These are phyloP conservation scores for Vigna radiata DNA, from an alignment of 306 rosid species.

Conservation along the genomic window DNA sequence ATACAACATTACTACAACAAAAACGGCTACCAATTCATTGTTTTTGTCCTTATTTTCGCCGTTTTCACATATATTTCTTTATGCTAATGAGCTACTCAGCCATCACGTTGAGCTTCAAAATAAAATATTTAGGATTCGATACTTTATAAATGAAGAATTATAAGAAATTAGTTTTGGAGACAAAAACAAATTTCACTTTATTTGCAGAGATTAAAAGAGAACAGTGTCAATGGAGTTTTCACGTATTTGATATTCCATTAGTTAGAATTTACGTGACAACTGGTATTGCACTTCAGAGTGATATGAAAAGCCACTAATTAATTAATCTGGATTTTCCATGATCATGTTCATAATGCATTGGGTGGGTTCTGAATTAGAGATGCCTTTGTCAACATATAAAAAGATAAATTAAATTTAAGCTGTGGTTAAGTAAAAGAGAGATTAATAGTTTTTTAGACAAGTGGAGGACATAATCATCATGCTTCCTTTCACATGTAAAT, in stretches of 20 bases:
- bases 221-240: conserved; percentile 1
- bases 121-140: neutral
- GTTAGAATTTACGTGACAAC: neutral
- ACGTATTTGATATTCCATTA: neutral
- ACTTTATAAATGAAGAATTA: neutral
- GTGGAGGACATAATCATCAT: conserved; percentile 52
- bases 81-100: neutral
- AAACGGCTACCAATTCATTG: neutral
- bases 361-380: conserved; percentile 27
- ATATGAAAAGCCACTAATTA: neutral
- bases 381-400: conserved; percentile 31
- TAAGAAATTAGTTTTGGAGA: neutral
- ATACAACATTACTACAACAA: neutral
- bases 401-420: neutral
- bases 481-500: conserved; percentile 39
- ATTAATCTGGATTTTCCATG: conserved; percentile 6
- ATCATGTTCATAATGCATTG: conserved; percentile 11
- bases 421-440: conserved; percentile 6
- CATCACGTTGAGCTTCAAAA: neutral
- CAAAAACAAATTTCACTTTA: neutral
- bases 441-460: neutral
- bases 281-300: conserved; percentile 2
- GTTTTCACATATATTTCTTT: neutral
- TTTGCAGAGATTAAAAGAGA: neutral
- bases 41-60: neutral